Evolutionary conservation across 1,284 basidiomycete genomes (phyloP), one percentile per base, ranked within the genome.

Genomic region (Athelia sp.): DNA sequence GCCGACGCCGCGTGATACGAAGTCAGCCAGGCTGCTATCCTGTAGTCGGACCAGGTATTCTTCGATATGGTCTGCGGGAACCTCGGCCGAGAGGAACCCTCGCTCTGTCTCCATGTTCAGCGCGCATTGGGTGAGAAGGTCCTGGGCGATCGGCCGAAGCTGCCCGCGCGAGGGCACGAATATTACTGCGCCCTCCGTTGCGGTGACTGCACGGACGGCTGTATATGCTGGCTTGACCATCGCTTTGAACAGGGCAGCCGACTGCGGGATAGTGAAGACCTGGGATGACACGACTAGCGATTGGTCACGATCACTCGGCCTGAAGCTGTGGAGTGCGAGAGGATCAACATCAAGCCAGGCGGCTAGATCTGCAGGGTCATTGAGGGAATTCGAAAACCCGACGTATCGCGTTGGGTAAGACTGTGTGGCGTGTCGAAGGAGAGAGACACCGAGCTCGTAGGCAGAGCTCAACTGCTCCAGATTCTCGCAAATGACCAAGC

Each of bases 171-270:
- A 94, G 3, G 97, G 91, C 0, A 96, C 90, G 64, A 99, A 96
- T n/a, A 98, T 74, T 54, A 99, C 79, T 0, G 86, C 81, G 1
- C 76, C 71, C 45, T 79, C 77, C 0, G 73, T 71, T 2, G 64
- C 59, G 10, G 66, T 58, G 2, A 67, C 68, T 13, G 69, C 64
- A 42, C 65, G 68, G 53, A 90, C 81, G 26, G 78, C 82, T 13
- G 81, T 69, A 63, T 96, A 93, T 0, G 87, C 84, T 3, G 97
- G 94, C 65, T 95, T 97, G 45, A 89, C 79, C 88, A 99, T 97
- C 1, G 86, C 79, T 60, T 95, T 96, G 69, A 96, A 87, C 23
- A 98, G 74, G 1, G 90, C 85, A 0, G 87, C 78, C 3, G 93
- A 96, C 60, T 96, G 87, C 0, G 93, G 82, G 48, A 94, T 87